phyloP scores from a whole-genome alignment of 1,284 basidiomycete species.

The Sanghuangporus baumii region DNA sequence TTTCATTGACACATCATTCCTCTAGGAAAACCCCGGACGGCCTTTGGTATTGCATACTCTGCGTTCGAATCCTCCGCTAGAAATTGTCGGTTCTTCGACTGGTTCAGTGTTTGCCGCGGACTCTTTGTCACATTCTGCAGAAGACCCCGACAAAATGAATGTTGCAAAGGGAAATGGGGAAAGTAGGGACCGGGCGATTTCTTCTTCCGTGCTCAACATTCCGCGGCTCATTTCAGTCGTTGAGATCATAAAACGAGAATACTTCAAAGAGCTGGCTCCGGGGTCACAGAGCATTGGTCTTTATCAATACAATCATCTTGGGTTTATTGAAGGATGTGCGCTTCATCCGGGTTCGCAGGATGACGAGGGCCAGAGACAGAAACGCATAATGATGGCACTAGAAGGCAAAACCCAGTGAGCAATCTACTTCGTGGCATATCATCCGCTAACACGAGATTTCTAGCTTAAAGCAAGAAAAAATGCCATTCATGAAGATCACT shows the following conservation, averaged over 20 bases:
- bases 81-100: neutral
- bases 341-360: constrained; percentile 19
- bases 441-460: neutral
- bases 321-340: constrained; percentile 44
- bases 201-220: constrained; percentile 40
- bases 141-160: neutral
- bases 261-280: constrained; percentile 44
- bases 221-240: constrained; percentile 71
- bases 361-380: constrained; percentile 31
- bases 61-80: constrained; percentile 31
- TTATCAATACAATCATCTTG: constrained; percentile 78
- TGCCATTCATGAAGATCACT: constrained; percentile 73
- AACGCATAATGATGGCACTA: constrained; percentile 25
- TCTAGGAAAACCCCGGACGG: constrained; percentile 49
- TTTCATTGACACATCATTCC: neutral
- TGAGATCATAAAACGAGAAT: constrained; percentile 83
- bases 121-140: neutral
- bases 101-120: neutral
- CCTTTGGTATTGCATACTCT: constrained; percentile 66
- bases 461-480: constrained; percentile 59
- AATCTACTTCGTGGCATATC: neutral
- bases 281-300: constrained; percentile 45
- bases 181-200: constrained; percentile 10
- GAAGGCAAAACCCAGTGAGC: constrained; percentile 57
- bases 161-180: constrained; percentile 11